Conservation (phyloP, 2,329 filamentous ascomycete species). For the Tolypocladium paradoxum region DNA sequence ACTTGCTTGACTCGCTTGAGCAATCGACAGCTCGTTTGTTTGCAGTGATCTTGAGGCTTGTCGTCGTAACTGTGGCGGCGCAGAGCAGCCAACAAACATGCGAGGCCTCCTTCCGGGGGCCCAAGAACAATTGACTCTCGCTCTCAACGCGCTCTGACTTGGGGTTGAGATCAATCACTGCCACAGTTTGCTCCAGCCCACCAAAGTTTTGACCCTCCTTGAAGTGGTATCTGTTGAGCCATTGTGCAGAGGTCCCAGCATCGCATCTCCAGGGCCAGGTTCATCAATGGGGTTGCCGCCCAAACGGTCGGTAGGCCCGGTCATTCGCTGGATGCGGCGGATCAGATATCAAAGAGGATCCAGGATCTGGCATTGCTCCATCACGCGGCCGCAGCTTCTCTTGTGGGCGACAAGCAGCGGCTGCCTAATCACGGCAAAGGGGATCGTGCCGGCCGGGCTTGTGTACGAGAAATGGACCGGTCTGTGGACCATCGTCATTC, state of each 20-base stretch:
- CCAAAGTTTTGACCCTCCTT: not conserved
- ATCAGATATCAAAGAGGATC: not conserved
- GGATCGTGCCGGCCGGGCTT: not conserved
- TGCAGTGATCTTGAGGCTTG: not conserved
- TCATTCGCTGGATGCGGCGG: not conserved
- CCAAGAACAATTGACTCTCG: not conserved
- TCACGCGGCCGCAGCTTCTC: not conserved
- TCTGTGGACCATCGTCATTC: not conserved
- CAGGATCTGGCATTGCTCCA: not conserved
- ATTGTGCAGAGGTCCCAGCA: not conserved
- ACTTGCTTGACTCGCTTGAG: not conserved
- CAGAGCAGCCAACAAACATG: not conserved
- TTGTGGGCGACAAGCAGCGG: not conserved
- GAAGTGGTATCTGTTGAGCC: not conserved
- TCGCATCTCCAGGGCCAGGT: not conserved
- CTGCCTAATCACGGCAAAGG: not conserved
- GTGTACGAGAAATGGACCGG: not conserved
- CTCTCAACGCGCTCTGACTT: not conserved
- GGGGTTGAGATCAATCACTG: not conserved
- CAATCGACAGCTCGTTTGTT: not conserved
- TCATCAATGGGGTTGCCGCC: not conserved
- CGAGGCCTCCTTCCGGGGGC: not conserved
- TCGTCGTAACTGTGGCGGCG: not conserved
- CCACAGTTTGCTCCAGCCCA: not conserved
- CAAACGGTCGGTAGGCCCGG: not conserved